Evolutionary conservation across 2,329 filamentous ascomycete genomes (phyloP).

Genomic region (Ophiocordyceps camponoti-leonardi): DNA sequence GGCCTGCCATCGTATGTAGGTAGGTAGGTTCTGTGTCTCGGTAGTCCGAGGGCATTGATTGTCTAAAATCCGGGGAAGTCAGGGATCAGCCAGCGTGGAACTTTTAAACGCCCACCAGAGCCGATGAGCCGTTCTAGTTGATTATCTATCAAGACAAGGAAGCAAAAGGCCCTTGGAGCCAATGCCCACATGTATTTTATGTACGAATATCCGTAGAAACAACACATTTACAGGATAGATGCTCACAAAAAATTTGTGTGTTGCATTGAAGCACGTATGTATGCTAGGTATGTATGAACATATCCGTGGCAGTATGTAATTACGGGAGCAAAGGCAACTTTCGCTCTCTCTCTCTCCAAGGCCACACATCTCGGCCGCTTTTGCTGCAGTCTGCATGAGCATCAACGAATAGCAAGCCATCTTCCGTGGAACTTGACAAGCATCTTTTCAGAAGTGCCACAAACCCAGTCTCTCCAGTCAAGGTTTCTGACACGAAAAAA

Average conservation of each 20-base stretch:
- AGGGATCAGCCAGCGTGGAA: conserved; percentile 8
- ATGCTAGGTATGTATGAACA: no score
- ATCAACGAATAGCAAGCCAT: not conserved
- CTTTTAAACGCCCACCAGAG: not conserved
- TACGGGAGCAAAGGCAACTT: not conserved
- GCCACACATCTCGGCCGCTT: not conserved
- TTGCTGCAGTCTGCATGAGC: not conserved
- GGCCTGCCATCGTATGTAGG: no score
- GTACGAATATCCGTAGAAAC: no score
- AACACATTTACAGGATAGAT: no score
- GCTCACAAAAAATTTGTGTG: no score
- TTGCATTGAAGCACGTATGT: no score
- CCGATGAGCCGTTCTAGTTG: no score
- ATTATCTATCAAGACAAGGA: no score
- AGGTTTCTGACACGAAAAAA: not conserved
- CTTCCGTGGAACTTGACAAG: not conserved
- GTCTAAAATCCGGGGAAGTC: conserved; percentile 16
- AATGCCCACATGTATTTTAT: no score
- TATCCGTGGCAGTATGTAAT: no score
- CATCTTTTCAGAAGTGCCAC: not conserved
- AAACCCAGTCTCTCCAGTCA: not conserved
- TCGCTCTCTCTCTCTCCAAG: no score
- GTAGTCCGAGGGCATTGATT: not conserved
- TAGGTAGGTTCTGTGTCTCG: not conserved
- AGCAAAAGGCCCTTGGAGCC: no score